A percentile compares a stretch with the other conserved stretches of the same genome.
These are phyloP conservation scores for Filobasidium floriforme DNA, from an alignment of 768 basidiomycete species.

Conservation along the genomic window DNA sequence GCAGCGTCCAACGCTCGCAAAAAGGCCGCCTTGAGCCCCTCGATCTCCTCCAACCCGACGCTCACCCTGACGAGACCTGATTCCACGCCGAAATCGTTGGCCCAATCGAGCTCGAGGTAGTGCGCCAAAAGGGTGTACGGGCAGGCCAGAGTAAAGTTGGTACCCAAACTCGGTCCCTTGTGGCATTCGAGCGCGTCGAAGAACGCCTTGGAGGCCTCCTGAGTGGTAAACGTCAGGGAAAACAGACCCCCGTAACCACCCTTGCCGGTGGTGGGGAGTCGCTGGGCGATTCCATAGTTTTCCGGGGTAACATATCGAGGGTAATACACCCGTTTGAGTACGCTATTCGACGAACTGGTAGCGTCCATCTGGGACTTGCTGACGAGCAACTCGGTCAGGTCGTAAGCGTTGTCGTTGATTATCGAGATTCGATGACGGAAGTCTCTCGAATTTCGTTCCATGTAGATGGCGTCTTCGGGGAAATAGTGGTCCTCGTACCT, in stretches of 20 bases:
- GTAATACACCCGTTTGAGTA: slow-evolving; percentile 78
- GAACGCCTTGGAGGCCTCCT: slow-evolving; percentile 64
- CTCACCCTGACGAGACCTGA: slow-evolving; percentile 74
- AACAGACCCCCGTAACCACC: slow-evolving; percentile 81
- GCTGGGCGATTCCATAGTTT: slow-evolving; percentile 61
- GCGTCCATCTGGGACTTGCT: slow-evolving; percentile 48
- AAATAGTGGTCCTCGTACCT: slow-evolving; percentile 80
- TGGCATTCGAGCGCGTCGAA: slow-evolving; percentile 72
- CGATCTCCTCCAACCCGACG: slow-evolving; percentile 76
- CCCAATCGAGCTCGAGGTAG: slow-evolving; percentile 84
- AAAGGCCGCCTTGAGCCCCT: slow-evolving; percentile 56
- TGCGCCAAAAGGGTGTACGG: slow-evolving; percentile 92
- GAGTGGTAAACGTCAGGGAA: slow-evolving; percentile 70
- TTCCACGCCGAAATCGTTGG: slow-evolving; percentile 76
- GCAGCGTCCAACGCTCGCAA: slow-evolving; percentile 64
- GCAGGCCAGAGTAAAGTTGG: slow-evolving; percentile 90
- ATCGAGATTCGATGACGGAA: slow-evolving; percentile 64
- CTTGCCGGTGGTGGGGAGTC: slow-evolving; percentile 49
- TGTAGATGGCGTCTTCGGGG: slow-evolving; percentile 83
- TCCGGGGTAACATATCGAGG: slow-evolving; percentile 70
- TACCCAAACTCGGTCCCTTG: slow-evolving; percentile 78
- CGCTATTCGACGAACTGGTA: slow-evolving; percentile 41
- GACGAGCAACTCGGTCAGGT: slow-evolving; percentile 69
- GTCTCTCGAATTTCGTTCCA: slow-evolving; percentile 97
- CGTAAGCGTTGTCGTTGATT: slow-evolving; percentile 76